Percentiles rank a stretch among this genome's conserved stretches.
Conservation (phyloP, 495 filamentous ascomycete genomes). For the Xylaria telfairii region DNA sequence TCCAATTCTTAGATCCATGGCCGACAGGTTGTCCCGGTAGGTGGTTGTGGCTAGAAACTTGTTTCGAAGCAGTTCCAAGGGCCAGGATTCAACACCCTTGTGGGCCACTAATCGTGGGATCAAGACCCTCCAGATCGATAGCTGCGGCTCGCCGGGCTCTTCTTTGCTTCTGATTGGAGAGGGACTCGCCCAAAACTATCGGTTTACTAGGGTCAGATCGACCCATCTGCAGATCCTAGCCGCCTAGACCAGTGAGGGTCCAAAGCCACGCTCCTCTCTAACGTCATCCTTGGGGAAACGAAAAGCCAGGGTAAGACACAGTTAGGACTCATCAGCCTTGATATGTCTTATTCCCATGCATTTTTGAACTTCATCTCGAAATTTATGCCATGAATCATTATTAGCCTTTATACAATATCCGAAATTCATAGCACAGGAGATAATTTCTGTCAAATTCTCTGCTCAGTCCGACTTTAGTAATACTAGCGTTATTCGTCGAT, state of each 20-base stretch:
- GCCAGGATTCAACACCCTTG: constrained; percentile 18
- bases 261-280: constrained; percentile 11
- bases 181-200: constrained; percentile 9
- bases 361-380: background rate
- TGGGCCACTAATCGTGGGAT: constrained; percentile 14
- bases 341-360: background rate
- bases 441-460: background rate
- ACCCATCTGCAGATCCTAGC: constrained; percentile 3
- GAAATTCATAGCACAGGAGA: too few relatives aligned
- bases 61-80: constrained; percentile 28
- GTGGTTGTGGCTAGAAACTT: constrained; percentile 41
- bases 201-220: constrained; percentile 11
- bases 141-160: constrained; percentile 22
- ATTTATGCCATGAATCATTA: background rate
- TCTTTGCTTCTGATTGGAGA: constrained; percentile 4
- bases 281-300: constrained; percentile 21
- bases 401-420: background rate
- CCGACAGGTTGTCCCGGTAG: constrained; percentile 1
- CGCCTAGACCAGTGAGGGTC: background rate
- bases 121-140: constrained; percentile 22
- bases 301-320: background rate
- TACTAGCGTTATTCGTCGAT: background rate
- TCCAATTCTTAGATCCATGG: background rate
- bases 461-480: background rate
- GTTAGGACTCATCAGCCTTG: background rate